Base-by-base conservation (phyloP, 306 rosid genomes). In the Astragalus glycyphyllos region DNA sequence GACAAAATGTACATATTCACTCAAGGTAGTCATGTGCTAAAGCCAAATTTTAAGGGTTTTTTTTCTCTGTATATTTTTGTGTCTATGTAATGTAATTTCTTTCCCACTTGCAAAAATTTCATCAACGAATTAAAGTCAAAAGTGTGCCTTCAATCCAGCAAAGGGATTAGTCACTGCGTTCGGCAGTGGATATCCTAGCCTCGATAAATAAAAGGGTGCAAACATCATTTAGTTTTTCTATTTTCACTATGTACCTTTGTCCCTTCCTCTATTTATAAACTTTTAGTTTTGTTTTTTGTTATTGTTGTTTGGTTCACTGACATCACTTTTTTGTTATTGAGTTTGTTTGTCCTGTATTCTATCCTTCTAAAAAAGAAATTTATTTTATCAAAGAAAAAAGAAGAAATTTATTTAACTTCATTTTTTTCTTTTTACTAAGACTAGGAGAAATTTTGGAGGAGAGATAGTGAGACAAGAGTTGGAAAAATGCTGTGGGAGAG, bases 11-110 rank as follows among this genome's bases (percentile, higher is more conserved):
- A 77, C 89, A 79, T 74, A 68, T 74, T 79, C 68, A 72, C 69
- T 50, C 56, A 49, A 71, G 20, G 51, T 69, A 57, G 63, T 85
- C 98, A 92, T 88, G 98, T 92, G 97, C 92, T 34, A 92, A 92
- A 86, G 87, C 92, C 96, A 81, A 74, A 0, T 26, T 86, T 84
- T 53, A 55, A 79, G 89, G 86, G 83, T 16, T 69, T 6, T 81
- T 73, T 0, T 0, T 20, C 2, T 20, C 23, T 67, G 79, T 78
- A 58, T 80, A 49, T 78, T 45, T 58, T 55, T 72, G 50, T 50
- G 48, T 53, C 7, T 56, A 20, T 50, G 12, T 54, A n/a, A n/a
- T n/a, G n/a, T n/a, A 64, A 69, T 58, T 47, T 13, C 31, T 8
- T 47, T 2, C 50, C 72, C 74, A 74, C 72, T 62, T 31, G 15